Evolutionary conservation across 805 yeast genomes (phyloP), one percentile per base, ranked within the genome.

Genomic region (Candida ponderosae): DNA sequence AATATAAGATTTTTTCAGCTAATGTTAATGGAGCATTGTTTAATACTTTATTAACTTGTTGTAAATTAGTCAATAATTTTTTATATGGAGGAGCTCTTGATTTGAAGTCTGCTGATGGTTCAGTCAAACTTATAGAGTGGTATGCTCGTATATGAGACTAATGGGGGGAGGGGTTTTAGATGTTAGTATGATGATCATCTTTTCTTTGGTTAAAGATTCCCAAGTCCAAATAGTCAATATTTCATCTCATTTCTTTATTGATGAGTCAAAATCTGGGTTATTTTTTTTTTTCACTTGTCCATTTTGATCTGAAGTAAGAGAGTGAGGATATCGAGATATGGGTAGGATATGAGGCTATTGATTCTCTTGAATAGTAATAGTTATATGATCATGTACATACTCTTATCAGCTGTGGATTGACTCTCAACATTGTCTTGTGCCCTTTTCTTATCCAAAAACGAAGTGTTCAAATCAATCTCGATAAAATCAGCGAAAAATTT

Each of bases 1-100:
- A 86, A 62, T 93, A 93, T 44, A 93, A 71, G 51, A 88, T 79
- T 66, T 93, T 93, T 66, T 93, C 99, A 27, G 97, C 95, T 46
- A 88, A 72, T 4, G 98, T 93, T 52, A 93, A 71, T 5, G 97
- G 96, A 54, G 67, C 57, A 50, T 83, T 69, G 47, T 70, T 71
- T 35, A 89, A 71, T 41, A 88, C 72, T 35, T 63, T 59, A 47
- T 80, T 77, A 41, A 89, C 94, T 29, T 64, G 57, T 8, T 63
- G 61, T 41, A 93, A 69, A 34, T 82, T 85, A 21, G 64, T 60
- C 31, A 84, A 63, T 42, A 90, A 69, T 59, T 82, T 80, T 35
- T 79, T 76, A 56, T 89, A 89, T 35, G 97, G 97, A 5, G 98
- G 97, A 17, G 87, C 75, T 56, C 95, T 74, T 20, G 85, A 64